Conservation (phyloP, 108 stramenopile genomes). For the Pseudonitzschia pungens region DNA sequence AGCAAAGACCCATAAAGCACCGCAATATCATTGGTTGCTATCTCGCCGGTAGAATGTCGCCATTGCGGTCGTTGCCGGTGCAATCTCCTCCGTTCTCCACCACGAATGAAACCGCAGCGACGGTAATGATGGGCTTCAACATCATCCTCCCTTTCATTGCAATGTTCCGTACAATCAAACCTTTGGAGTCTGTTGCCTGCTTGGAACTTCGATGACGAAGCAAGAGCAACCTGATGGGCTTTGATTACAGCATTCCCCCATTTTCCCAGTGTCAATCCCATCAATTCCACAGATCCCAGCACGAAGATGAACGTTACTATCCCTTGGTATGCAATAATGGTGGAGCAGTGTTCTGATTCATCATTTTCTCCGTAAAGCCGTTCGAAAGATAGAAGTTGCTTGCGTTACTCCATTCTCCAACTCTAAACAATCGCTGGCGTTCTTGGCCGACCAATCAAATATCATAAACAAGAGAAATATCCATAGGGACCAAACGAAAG, state of each 20-base stretch:
- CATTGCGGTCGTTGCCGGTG: neutral
- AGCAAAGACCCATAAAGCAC: neutral
- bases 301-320: slow-evolving; percentile 1
- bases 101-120: neutral
- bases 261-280: slow-evolving; percentile 10
- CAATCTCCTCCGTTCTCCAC: neutral
- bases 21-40: neutral
- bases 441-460: neutral
- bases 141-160: neutral
- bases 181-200: neutral
- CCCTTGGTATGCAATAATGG: neutral
- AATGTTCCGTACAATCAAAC: too few relatives aligned
- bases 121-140: neutral
- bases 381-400: neutral
- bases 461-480: neutral
- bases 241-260: slow-evolving; percentile 11
- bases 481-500: slow-evolving; percentile 1
- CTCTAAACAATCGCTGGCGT: neutral
- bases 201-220: neutral
- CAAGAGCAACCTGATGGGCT: slow-evolving; percentile 4
- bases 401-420: neutral
- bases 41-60: neutral
- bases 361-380: neutral
- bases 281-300: neutral
- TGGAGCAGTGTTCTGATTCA: neutral